Percentiles rank a stretch among this genome's conserved stretches.
phyloP scores from a whole-genome alignment of 2,329 filamentous ascomycete genomes.

The Diaporthe sp. region DNA sequence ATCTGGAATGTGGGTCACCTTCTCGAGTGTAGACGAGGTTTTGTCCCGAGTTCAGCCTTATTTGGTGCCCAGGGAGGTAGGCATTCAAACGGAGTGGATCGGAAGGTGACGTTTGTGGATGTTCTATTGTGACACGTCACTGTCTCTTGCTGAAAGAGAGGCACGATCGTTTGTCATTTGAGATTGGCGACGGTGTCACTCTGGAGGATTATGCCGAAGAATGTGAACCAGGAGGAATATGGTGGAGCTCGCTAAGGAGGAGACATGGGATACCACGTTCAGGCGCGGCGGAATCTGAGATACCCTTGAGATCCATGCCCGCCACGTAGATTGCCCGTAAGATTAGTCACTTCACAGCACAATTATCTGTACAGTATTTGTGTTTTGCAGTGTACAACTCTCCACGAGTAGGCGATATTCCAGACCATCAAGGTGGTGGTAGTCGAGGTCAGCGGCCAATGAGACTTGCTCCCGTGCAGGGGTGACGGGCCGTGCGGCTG shows the following conservation, averaged over 20 bases:
- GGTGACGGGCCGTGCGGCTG: constrained; percentile 27
- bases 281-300: neutral
- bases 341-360: neutral
- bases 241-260: constrained; percentile 10
- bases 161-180: constrained; percentile 4
- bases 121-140: constrained; percentile 3
- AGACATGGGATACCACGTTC: neutral
- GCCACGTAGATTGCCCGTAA: neutral
- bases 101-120: neutral
- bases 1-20: neutral
- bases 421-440: neutral
- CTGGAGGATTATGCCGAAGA: constrained; percentile 9
- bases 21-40: neutral
- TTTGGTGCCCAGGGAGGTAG: neutral
- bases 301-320: neutral
- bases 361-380: neutral
- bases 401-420: neutral
- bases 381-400: neutral
- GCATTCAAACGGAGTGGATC: constrained; percentile 2
- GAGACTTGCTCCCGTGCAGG: constrained; percentile 16
- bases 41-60: neutral
- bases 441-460: constrained; percentile 11
- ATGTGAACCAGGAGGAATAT: constrained; percentile 5
- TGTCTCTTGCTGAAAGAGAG: neutral
- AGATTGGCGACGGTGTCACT: constrained; percentile 15